These are phyloP conservation scores for Apostasia ramifera DNA, from an alignment of 106 monocot species.

Conservation along the genomic window DNA sequence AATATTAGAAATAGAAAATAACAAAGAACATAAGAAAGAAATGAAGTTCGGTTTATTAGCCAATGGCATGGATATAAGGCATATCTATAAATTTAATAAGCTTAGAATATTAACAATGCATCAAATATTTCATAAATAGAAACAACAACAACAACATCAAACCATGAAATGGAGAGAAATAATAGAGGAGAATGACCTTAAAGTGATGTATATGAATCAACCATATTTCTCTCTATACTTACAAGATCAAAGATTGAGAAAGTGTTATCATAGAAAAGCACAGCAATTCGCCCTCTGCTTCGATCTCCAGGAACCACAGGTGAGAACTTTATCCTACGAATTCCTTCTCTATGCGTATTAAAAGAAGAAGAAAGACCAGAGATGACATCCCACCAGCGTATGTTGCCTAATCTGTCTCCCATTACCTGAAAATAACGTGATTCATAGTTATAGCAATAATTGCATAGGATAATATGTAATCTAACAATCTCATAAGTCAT, in stretches of 20 bases:
- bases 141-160: not conserved
- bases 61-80: not conserved
- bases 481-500: not conserved
- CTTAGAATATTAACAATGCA: not conserved
- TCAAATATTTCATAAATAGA: not conserved
- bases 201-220: not conserved
- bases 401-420: constrained; percentile 94
- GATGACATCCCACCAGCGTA: constrained; percentile 99
- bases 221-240: constrained; percentile 27
- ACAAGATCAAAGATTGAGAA: constrained; percentile 99
- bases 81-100: not conserved
- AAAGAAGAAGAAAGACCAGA: constrained; percentile 92
- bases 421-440: constrained; percentile 52
- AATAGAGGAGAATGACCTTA: not conserved
- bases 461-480: too few species aligned
- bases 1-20: not conserved
- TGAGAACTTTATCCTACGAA: constrained; percentile 97
- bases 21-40: not conserved
- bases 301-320: constrained; percentile 93
- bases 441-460: not conserved
- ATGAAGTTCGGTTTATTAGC: too few species aligned
- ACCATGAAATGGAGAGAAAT: not conserved
- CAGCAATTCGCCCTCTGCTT: constrained; percentile 91
- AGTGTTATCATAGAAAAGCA: constrained; percentile 93
- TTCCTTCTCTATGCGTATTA: constrained; percentile 95